Evolutionary conservation across 805 yeast species (phyloP).

Genomic region (Schwanniomyces vanrijiae): DNA sequence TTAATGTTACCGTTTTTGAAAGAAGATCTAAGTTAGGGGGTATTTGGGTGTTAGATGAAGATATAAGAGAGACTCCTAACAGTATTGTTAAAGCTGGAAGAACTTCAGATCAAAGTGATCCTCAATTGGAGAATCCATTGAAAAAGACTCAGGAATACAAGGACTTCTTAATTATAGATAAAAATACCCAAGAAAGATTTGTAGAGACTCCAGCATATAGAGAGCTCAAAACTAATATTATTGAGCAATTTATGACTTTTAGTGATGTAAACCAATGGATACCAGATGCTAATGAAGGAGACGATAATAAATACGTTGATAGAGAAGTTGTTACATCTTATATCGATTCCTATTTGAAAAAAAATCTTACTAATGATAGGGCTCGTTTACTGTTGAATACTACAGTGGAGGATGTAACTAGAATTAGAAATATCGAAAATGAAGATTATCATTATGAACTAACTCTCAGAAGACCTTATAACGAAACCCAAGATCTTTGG

Average conservation of each 20-base stretch:
- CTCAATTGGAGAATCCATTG: constrained; percentile 29
- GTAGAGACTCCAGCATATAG: constrained; percentile 28
- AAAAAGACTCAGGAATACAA: not conserved
- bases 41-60: constrained; percentile 39
- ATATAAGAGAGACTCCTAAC: constrained; percentile 17
- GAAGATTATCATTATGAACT: constrained; percentile 15
- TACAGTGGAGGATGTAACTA: constrained; percentile 39
- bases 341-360: constrained; percentile 25
- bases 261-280: constrained; percentile 41
- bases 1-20: constrained; percentile 39
- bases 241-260: constrained; percentile 46
- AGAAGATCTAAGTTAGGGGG: constrained; percentile 43
- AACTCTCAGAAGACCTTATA: constrained; percentile 16
- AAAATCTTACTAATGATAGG: constrained; percentile 15
- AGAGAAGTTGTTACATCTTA: constrained; percentile 26
- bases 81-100: constrained; percentile 21
- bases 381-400: constrained; percentile 27
- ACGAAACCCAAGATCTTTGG: constrained; percentile 33
- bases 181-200: constrained; percentile 25
- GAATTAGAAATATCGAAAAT: constrained; percentile 8
- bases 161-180: not conserved
- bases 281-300: constrained; percentile 15
- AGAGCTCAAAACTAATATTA: constrained; percentile 38
- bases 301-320: constrained; percentile 23
- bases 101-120: constrained; percentile 21